phyloP scores from a whole-genome alignment of 2,329 filamentous ascomycete species.

The Xylariales sp. region DNA sequence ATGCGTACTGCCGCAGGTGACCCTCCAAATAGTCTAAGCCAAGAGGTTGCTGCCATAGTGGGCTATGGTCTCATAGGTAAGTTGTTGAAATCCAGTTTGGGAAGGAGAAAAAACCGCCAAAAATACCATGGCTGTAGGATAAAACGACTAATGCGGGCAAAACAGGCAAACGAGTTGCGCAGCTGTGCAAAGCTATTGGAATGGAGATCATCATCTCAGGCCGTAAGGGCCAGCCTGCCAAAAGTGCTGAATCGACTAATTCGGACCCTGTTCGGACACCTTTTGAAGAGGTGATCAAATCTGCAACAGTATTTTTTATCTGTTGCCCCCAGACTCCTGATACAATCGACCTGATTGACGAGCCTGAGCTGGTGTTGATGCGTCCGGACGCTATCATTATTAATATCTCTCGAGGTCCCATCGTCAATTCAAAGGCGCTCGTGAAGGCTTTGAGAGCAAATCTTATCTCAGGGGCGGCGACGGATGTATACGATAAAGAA shows the following conservation, averaged over 20 bases:
- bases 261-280: slow-evolving; percentile 8
- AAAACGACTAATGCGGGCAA: no score
- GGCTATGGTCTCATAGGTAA: slow-evolving; percentile 15
- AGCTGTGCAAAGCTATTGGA: slow-evolving; percentile 15
- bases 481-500: slow-evolving; percentile 19
- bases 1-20: slow-evolving; percentile 14
- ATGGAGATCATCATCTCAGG: slow-evolving; percentile 19
- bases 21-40: slow-evolving; percentile 11
- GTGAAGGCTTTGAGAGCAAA: slow-evolving; percentile 19
- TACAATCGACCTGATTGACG: slow-evolving; percentile 14
- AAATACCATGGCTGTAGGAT: no score
- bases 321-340: slow-evolving; percentile 10
- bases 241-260: not conserved
- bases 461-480: slow-evolving; percentile 16
- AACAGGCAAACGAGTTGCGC: slow-evolving; percentile 14
- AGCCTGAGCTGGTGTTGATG: slow-evolving; percentile 14
- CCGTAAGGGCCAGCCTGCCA: slow-evolving; percentile 7
- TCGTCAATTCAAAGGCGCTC: slow-evolving; percentile 14
- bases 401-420: slow-evolving; percentile 17
- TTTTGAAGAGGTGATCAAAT: slow-evolving; percentile 14
- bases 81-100: no score
- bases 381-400: slow-evolving; percentile 15
- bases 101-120: no score
- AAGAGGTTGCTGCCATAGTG: slow-evolving; percentile 16
- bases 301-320: slow-evolving; percentile 16